These are phyloP conservation scores for Psilocybe cyanescens DNA, from an alignment of 768 basidiomycete species.

Conservation along the genomic window DNA sequence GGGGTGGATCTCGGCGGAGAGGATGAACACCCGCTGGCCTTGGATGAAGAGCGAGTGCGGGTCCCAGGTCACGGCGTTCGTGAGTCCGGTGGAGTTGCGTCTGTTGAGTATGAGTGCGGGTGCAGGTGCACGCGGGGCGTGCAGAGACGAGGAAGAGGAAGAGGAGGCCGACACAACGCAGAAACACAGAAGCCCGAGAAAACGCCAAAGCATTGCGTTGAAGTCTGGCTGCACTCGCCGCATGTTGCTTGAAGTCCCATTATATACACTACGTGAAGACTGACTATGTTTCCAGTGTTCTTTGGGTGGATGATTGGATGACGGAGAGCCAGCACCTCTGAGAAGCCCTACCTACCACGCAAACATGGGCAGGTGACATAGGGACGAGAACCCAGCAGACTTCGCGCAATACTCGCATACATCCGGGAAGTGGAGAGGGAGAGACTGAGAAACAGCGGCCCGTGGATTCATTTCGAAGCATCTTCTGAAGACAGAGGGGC, in stretches of 20 bases:
- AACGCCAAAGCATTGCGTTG: conserved; percentile 4
- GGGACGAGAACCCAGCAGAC: not conserved
- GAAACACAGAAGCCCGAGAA: conserved; percentile 6
- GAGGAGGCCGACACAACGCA: conserved; percentile 4
- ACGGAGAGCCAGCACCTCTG: not conserved
- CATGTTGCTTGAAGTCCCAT: not conserved
- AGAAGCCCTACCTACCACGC: not conserved
- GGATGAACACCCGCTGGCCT: conserved; percentile 59
- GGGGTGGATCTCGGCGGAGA: conserved; percentile 66
- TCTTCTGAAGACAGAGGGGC: not conserved
- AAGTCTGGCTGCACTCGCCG: not conserved
- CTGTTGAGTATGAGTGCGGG: not conserved
- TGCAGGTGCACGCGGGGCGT: no score
- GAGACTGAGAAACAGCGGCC: not conserved
- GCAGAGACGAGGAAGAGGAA: not conserved
- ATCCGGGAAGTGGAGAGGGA: not conserved
- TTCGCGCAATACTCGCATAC: no score
- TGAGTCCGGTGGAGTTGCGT: conserved; percentile 44
- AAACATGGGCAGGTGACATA: conserved; percentile 8
- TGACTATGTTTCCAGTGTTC: not conserved
- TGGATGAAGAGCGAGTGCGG: conserved; percentile 59
- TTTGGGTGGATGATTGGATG: not conserved
- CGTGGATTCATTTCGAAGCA: not conserved
- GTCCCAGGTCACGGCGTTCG: conserved; percentile 61
- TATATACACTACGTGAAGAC: not conserved